Conservation (phyloP, 371 early-diverging fungal genomes). For the Mucor plumbeus region DNA sequence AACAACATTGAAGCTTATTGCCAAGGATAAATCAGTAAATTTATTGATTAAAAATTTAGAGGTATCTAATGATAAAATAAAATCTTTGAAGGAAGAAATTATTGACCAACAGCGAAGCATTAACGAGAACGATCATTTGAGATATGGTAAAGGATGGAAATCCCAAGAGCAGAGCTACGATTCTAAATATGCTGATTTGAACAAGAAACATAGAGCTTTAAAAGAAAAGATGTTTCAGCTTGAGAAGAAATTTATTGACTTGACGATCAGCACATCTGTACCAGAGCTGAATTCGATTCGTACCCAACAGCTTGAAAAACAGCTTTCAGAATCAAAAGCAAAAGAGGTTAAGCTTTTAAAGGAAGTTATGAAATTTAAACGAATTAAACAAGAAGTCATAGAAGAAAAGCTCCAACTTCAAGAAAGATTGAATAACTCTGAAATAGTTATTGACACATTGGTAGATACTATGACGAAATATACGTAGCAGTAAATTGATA, state of each 20-base stretch:
- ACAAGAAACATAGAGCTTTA: background rate
- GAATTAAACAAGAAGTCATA: background rate
- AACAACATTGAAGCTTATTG: background rate
- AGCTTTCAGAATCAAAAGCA: background rate
- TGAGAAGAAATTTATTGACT: background rate
- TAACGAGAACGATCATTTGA: background rate
- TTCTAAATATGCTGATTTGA: background rate
- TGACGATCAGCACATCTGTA: background rate
- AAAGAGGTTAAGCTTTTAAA: background rate
- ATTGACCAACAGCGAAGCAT: background rate
- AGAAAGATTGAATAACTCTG: background rate
- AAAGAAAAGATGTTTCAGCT: background rate
- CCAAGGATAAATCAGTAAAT: background rate
- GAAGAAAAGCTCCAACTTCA: background rate
- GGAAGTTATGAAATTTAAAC: background rate
- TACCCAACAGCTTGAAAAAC: background rate
- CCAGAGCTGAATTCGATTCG: background rate
- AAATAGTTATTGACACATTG: background rate
- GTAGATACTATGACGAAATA: background rate
- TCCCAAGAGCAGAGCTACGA: background rate
- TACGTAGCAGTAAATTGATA: too few species aligned
- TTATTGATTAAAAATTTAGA: background rate
- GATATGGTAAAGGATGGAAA: background rate
- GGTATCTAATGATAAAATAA: background rate
- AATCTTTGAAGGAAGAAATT: background rate